Conservation (phyloP, 257 asterid genomes). For the Lavandula angustifolia region DNA sequence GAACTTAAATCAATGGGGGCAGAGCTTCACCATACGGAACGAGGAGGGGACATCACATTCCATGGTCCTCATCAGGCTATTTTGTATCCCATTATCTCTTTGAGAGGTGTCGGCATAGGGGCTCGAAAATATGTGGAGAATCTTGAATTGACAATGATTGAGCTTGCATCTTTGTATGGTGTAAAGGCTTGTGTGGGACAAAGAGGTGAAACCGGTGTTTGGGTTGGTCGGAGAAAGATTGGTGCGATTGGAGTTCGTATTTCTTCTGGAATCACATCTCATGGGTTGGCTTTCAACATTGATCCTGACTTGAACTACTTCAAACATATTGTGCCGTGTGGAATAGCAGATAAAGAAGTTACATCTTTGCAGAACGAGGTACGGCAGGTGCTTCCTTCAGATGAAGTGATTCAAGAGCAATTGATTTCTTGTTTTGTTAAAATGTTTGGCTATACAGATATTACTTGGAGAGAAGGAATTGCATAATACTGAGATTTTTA, state of each 20-base stretch:
- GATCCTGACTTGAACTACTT: slow-evolving; percentile 23
- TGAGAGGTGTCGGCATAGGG: slow-evolving; percentile 13
- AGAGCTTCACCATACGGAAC: slow-evolving; percentile 19
- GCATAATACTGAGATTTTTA: too few species aligned
- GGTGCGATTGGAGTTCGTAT: slow-evolving; percentile 23
- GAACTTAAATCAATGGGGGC: slow-evolving; percentile 21
- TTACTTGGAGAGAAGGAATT: slow-evolving; percentile 8
- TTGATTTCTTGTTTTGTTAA: slow-evolving; percentile 4
- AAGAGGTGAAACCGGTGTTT: slow-evolving; percentile 16
- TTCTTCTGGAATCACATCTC: slow-evolving; percentile 17
- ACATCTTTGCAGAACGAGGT: slow-evolving; percentile 24
- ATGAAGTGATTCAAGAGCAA: slow-evolving; percentile 12
- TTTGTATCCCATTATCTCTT: slow-evolving; percentile 15
- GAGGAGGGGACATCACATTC: slow-evolving; percentile 19
- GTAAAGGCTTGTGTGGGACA: slow-evolving; percentile 12
- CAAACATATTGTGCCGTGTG: slow-evolving; percentile 20
- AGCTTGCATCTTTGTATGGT: slow-evolving; percentile 14
- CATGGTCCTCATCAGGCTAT: slow-evolving; percentile 25
- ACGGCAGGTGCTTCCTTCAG: background rate
- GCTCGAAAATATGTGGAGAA: slow-evolving; percentile 22
- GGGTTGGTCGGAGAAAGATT: slow-evolving; percentile 19
- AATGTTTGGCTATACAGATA: slow-evolving; percentile 15
- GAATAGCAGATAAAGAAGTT: slow-evolving; percentile 25
- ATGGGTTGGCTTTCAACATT: slow-evolving; percentile 19
- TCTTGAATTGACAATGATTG: slow-evolving; percentile 23